Evolutionary conservation across 2,329 filamentous ascomycete genomes (phyloP).

Genomic region (Colletotrichum chrysophilum): DNA sequence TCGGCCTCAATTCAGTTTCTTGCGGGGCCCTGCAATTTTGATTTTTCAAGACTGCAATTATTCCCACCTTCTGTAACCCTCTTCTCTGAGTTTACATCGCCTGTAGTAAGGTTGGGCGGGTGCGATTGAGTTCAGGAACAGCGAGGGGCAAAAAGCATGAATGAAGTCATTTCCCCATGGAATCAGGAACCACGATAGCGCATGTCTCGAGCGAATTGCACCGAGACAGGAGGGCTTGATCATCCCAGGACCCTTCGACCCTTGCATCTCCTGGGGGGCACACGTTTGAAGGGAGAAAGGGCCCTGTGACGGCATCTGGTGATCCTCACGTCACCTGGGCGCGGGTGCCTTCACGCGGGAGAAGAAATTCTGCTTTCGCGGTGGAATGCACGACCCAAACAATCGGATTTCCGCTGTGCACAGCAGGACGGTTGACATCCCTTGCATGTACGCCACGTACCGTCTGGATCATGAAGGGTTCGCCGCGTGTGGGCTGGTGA

Average conservation of each 20-base stretch:
- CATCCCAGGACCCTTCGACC: background rate
- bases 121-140: background rate
- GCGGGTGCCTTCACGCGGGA: background rate
- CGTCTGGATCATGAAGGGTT: background rate
- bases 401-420: background rate
- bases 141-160: background rate
- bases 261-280: background rate
- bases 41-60: background rate
- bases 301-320: background rate
- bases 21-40: background rate
- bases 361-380: background rate
- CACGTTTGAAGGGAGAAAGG: background rate
- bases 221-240: background rate
- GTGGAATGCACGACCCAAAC: background rate
- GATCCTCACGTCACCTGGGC: background rate
- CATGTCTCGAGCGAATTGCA: background rate
- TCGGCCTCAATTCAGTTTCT: background rate
- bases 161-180: background rate
- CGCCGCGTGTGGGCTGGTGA: background rate
- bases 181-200: background rate
- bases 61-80: background rate
- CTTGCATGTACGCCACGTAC: background rate
- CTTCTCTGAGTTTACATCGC: background rate
- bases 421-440: background rate
- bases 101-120: background rate